These are phyloP conservation scores for Pezicula neosporulosa DNA, from an alignment of 2,329 filamentous ascomycete species.

Conservation along the genomic window DNA sequence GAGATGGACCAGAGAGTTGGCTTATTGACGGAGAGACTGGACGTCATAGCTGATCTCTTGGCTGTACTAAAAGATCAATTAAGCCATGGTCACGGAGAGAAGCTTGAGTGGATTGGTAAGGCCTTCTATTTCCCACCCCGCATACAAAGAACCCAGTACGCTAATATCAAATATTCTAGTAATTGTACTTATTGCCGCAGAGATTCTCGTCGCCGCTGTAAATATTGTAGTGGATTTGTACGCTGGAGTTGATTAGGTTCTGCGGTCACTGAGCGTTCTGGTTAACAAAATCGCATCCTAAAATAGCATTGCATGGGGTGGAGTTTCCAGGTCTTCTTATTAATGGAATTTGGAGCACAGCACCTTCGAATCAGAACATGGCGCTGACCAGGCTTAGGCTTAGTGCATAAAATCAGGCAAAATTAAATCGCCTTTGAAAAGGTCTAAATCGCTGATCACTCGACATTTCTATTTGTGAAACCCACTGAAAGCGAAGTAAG, in stretches of 20 bases:
- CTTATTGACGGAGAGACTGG: constrained; percentile 82
- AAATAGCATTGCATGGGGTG: no score
- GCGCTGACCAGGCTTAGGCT: no score
- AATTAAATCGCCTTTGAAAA: no score
- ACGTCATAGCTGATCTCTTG: constrained; percentile 89
- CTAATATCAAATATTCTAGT: constrained; percentile 49
- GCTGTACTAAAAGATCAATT: constrained; percentile 94
- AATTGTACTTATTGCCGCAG: constrained; percentile 91
- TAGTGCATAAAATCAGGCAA: no score
- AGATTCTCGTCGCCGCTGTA: constrained; percentile 87
- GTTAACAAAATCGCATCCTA: background rate
- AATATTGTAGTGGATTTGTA: constrained; percentile 96
- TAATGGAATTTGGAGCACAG: no score
- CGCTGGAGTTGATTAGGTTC: constrained; percentile 54
- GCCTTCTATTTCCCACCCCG: constrained; percentile 13
- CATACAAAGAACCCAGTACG: background rate
- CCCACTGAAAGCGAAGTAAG: no score
- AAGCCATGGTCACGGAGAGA: constrained; percentile 88
- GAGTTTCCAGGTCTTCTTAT: no score
- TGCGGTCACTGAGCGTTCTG: background rate
- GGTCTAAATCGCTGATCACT: no score
- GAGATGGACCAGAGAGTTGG: constrained; percentile 97
- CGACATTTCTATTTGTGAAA: no score
- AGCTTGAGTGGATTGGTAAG: constrained; percentile 84
- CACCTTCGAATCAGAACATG: no score